Conservation (phyloP, 768 basidiomycete species). For the Phaeotremella fagi region DNA sequence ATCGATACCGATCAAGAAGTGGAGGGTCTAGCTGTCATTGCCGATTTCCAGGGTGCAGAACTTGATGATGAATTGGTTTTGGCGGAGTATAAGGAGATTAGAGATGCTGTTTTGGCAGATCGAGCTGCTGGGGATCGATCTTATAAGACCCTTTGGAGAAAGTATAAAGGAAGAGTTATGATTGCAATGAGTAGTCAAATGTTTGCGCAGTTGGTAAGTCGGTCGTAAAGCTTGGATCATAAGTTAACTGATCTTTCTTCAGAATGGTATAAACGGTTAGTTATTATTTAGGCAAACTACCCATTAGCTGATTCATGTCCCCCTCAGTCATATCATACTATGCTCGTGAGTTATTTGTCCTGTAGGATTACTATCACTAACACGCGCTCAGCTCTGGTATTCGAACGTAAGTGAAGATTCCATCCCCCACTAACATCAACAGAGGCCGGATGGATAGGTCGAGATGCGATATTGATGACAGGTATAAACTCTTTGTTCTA, state of each 20-base stretch:
- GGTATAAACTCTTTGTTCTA: slow-evolving; percentile 71
- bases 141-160: slow-evolving; percentile 77
- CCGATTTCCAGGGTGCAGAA: slow-evolving; percentile 81
- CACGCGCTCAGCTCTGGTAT: slow-evolving; percentile 51
- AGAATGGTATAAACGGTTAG: slow-evolving; percentile 85
- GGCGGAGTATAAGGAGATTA: slow-evolving; percentile 86
- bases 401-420: slow-evolving; percentile 83
- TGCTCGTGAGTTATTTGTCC: slow-evolving; percentile 61
- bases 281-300: neutral
- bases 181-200: slow-evolving; percentile 94
- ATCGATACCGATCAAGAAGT: slow-evolving; percentile 79
- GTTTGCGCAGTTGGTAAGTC: slow-evolving; percentile 82
- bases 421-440: slow-evolving; percentile 6
- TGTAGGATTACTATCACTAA: slow-evolving; percentile 1
- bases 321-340: slow-evolving; percentile 82
- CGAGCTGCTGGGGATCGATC: slow-evolving; percentile 68
- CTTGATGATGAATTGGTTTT: slow-evolving; percentile 62
- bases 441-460: slow-evolving; percentile 94
- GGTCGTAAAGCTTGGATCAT: neutral
- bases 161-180: slow-evolving; percentile 78
- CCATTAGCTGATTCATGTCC: neutral
- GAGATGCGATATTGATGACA: slow-evolving; percentile 91
- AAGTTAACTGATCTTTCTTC: slow-evolving; percentile 8
- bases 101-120: slow-evolving; percentile 57
- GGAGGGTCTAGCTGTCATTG: slow-evolving; percentile 79